Evolutionary conservation across 164 flowering plant species (phyloP).

Genomic region (Chimonanthus salicifolius): DNA sequence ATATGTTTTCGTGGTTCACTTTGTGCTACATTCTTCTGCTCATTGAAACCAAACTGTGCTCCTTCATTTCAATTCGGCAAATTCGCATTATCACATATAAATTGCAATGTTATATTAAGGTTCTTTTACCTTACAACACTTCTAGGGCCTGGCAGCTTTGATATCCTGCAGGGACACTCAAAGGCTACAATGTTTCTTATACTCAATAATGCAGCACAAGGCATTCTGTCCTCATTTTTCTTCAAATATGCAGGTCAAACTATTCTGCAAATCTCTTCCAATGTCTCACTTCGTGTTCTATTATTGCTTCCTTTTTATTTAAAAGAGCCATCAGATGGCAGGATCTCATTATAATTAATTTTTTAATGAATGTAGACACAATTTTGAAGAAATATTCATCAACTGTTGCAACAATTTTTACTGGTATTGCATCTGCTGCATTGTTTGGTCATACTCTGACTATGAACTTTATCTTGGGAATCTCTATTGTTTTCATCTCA

Average conservation of each 20-base stretch:
- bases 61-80: not conserved
- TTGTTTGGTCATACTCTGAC: slow-evolving; percentile 93
- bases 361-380: slow-evolving; percentile 53
- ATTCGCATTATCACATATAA: not conserved
- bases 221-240: slow-evolving; percentile 92
- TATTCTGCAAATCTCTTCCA: not conserved
- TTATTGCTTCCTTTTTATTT: not conserved
- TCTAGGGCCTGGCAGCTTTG: slow-evolving; percentile 81
- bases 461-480: slow-evolving; percentile 84
- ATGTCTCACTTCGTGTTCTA: not conserved
- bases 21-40: not conserved
- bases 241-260: slow-evolving; percentile 93
- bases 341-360: not conserved
- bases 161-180: slow-evolving; percentile 89
- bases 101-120: not conserved
- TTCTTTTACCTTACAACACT: not conserved
- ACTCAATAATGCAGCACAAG: slow-evolving; percentile 95
- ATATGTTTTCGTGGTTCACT: not conserved
- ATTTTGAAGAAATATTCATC: slow-evolving; percentile 99
- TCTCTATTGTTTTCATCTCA: slow-evolving; percentile 97
- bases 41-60: not conserved
- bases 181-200: slow-evolving; percentile 87
- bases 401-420: slow-evolving; percentile 97
- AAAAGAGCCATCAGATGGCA: not conserved
- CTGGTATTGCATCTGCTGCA: slow-evolving; percentile 93